Conservation (phyloP, 305 asterid species). For the Andrographis paniculata region DNA sequence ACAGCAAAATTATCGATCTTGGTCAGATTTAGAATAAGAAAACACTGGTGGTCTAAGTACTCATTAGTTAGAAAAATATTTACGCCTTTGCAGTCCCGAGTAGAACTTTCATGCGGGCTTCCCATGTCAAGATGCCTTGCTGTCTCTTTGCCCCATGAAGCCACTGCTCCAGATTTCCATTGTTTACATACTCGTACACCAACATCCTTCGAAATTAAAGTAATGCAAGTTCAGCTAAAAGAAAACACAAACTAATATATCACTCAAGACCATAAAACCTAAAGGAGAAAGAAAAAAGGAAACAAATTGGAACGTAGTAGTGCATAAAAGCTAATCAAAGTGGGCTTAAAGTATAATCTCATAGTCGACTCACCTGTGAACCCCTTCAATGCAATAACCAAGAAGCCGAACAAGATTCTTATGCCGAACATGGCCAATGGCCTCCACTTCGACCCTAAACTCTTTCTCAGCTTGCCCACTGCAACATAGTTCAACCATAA, state of each 20-base stretch:
- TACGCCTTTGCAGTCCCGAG: slow-evolving; percentile 76
- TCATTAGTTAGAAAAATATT: too few relatives aligned
- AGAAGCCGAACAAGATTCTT: slow-evolving; percentile 67
- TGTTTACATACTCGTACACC: slow-evolving; percentile 60
- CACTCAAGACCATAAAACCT: too few relatives aligned
- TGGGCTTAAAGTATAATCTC: neutral
- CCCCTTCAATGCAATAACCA: slow-evolving; percentile 71
- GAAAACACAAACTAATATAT: too few relatives aligned
- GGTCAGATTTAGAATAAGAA: too few relatives aligned
- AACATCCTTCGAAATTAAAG: slow-evolving; percentile 50
- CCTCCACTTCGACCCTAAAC: slow-evolving; percentile 81
- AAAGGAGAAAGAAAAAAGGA: too few relatives aligned
- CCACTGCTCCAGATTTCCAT: slow-evolving; percentile 88
- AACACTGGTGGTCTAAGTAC: too few relatives aligned
- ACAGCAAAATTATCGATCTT: too few relatives aligned
- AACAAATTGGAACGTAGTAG: too few relatives aligned
- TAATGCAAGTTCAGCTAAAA: too few relatives aligned
- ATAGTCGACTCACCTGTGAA: slow-evolving; percentile 41
- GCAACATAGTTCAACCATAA: neutral
- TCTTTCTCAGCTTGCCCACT: slow-evolving; percentile 86
- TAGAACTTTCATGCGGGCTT: slow-evolving; percentile 62
- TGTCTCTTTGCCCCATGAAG: slow-evolving; percentile 73
- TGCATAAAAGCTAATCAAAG: too few relatives aligned
- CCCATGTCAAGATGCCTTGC: slow-evolving; percentile 73
- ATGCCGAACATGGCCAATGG: slow-evolving; percentile 78